Conservation (phyloP, 2,329 filamentous ascomycete species). For the Trichophyton simii region DNA sequence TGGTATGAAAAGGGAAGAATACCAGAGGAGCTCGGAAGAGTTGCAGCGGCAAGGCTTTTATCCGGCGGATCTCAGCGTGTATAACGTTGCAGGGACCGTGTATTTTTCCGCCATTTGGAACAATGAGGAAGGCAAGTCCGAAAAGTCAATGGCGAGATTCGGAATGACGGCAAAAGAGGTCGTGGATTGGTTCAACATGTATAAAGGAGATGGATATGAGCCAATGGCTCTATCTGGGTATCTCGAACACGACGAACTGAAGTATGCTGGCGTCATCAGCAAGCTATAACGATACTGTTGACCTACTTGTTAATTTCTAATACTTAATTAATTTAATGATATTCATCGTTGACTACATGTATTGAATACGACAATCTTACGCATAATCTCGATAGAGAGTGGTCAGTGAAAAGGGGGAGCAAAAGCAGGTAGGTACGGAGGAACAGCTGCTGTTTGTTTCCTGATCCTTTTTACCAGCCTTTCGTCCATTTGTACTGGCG, state of each 20-base stretch:
- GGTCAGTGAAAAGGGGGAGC: too few species aligned
- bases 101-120: conserved; percentile 10
- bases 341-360: too few species aligned
- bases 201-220: background rate
- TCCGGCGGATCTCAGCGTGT: conserved; percentile 8
- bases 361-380: too few species aligned
- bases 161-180: conserved; percentile 6
- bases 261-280: background rate
- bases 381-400: too few species aligned
- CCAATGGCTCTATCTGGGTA: background rate
- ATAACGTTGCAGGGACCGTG: conserved; percentile 3
- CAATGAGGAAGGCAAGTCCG: conserved; percentile 1
- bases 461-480: too few species aligned
- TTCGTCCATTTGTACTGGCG: too few species aligned
- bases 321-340: too few species aligned
- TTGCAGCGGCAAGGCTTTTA: conserved; percentile 9
- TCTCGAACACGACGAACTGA: background rate
- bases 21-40: conserved; percentile 5
- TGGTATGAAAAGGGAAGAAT: conserved; percentile 5
- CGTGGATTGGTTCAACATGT: background rate
- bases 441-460: too few species aligned
- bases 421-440: too few species aligned
- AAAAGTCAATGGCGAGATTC: background rate
- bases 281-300: background rate
- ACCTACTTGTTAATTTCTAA: too few species aligned